Conservation (phyloP, 345 rosid species). For the Lumnitzera racemosa region DNA sequence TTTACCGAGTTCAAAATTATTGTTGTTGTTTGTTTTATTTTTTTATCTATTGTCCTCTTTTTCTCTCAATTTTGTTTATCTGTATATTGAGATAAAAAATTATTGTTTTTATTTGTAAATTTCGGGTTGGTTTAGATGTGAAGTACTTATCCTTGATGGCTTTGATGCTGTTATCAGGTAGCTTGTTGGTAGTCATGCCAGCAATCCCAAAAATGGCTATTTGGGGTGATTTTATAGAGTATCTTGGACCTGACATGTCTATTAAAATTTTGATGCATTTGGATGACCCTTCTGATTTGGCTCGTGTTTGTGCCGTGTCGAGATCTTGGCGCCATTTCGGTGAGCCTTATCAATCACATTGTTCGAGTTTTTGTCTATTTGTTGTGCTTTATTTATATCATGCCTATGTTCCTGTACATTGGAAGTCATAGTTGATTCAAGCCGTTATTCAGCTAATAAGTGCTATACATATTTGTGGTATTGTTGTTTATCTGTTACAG, state of each 20-base stretch:
- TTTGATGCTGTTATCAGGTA: not conserved
- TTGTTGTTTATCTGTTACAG: too few relatives aligned
- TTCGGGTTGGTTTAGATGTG: too few relatives aligned
- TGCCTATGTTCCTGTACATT: too few relatives aligned
- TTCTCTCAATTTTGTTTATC: not conserved
- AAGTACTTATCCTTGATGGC: too few relatives aligned
- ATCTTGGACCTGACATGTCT: constrained; percentile 24
- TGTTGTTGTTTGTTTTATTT: not conserved
- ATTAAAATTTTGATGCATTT: constrained; percentile 13
- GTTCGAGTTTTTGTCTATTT: not conserved
- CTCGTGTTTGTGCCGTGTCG: constrained; percentile 22
- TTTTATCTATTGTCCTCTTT: too few relatives aligned
- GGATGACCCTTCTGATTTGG: constrained; percentile 30
- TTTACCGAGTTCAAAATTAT: not conserved
- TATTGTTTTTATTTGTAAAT: too few relatives aligned
- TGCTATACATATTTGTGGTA: too few relatives aligned
- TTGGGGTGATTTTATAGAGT: constrained; percentile 21
- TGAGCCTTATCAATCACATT: constrained; percentile 2
- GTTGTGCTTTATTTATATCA: not conserved
- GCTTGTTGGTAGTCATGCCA: not conserved
- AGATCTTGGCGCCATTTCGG: constrained; percentile 22
- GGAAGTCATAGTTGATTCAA: too few relatives aligned
- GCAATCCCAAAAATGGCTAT: constrained; percentile 9
- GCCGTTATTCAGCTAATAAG: too few relatives aligned
- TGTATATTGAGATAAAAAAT: not conserved